Base-by-base conservation (phyloP, 2,329 filamentous ascomycete genomes). In the Dothideomycetidae sp. region DNA sequence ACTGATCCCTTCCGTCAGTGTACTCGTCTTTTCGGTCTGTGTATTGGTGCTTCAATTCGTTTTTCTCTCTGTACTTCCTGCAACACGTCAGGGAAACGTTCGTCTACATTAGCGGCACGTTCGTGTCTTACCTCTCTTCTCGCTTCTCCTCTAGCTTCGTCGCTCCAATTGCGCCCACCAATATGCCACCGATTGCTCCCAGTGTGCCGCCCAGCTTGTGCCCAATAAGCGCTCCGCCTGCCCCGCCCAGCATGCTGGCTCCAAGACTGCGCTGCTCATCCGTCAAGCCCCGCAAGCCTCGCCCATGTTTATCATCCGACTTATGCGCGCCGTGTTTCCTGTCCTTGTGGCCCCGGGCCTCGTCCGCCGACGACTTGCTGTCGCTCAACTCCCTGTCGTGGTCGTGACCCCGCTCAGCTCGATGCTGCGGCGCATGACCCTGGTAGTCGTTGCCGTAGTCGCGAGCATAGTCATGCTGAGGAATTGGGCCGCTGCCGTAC, bases 181-280 rank as follows among this genome's bases (percentile, higher is more conserved):
- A 32, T 5, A 38, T 29, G 16, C 36, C 36, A 5, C 19, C 36
- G 10, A 32, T 29, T 1, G 36, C 31, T 18, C 36, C 36, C 29
- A 38, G 12, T 5, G 28, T 46, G 17, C 42, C 44, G 5, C 41
- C 43, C 4, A 49, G 32, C 33, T 51, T 48, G 15, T 51, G 47
- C 10, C 48, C 50, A 2, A 53, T 31, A 29, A 48, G 45, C 0
- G 50, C 50, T 10, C 51, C 51, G 5, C 44, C 50, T 4, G 47
- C 47, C 3, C 48, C 48, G 15, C 51, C 51, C 5, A 51, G 36
- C 5, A 52, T 31, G 13, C 48, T 48, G 11, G 49, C 46, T n/a
- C 43, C 50, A 10, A 52, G 30, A 2, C 49, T 49, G 4, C 49
- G 39, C 23, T 53, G 48, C 29, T 48, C 48, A n/a, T 47, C 47